Evolutionary conservation across 192 early-diverging fungal genomes (phyloP), one percentile per base, ranked within the genome.

Genomic region (Coemansia sp.): DNA sequence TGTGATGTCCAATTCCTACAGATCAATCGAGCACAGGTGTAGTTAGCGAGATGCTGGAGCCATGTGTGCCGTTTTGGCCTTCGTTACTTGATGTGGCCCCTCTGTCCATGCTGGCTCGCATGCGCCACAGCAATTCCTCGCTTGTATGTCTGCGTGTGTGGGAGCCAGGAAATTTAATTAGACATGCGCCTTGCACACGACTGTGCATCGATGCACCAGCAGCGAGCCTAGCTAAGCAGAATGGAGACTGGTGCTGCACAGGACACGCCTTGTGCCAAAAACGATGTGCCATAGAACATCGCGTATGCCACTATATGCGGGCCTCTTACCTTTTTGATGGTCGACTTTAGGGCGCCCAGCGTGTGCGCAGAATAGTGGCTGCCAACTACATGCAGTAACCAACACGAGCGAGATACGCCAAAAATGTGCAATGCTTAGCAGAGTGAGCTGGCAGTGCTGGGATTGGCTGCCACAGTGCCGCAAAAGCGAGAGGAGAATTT

Each of bases 291-390:
- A 4, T 33, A 13, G 52, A 55, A 16, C 28, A 52, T 26, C 48
- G 12, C 23, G 48, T 52, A 26, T 25, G 25, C 48, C 21, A 55
- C 26, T 55, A 28, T 55, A 55, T 55, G 52, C 28, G 25, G 26
- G 62, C 62, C 26, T 37, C 62, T 66, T 86, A 89, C 91, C 83
- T 91, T 85, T 63, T 91, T 92, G 45, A 92, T 76, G 9, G 88
- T 91, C 47, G 86, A 85, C 60, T 92, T 92, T 66, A 92, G 69
- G 10, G 89, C 88, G 4, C 91, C 87, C 21, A 91, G 80, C 43
- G 89, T 88, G 45, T 91, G 91, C 20, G 85, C 82, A 14, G 89
- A 87, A 73, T 87, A 92, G 74, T 92, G 91, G 36, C 85, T 88
- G 38, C 90, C 90, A 57, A 92, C 83, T 89, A 74, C 64, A 65